Evolutionary conservation across 345 rosid genomes (phyloP).

Genomic region (Iberis pinnata): DNA sequence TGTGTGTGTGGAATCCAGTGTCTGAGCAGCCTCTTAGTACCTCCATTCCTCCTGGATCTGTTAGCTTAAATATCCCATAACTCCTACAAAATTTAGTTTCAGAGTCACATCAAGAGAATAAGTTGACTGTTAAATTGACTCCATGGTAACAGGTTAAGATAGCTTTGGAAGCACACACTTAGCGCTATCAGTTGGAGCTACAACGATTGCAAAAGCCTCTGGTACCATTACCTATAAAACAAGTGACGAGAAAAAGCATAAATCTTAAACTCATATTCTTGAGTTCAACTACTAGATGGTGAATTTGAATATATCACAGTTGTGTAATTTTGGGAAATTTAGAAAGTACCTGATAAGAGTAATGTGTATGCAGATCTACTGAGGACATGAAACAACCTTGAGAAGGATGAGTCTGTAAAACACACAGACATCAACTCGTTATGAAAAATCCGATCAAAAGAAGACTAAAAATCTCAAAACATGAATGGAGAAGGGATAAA

Average conservation of each 20-base stretch:
- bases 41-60: constrained; percentile 73
- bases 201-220: constrained; percentile 83
- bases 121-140: too few species aligned
- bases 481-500: constrained; percentile 16
- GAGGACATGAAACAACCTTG: constrained; percentile 95
- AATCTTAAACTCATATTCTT: too few species aligned
- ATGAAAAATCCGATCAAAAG: not conserved
- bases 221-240: constrained; percentile 66
- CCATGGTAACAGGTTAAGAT: not conserved
- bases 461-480: not conserved
- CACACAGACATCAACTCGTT: not conserved
- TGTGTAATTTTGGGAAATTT: too few species aligned
- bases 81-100: constrained; percentile 34
- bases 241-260: not conserved
- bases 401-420: constrained; percentile 88
- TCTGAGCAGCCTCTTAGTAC: constrained; percentile 58
- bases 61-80: constrained; percentile 61
- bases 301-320: too few species aligned
- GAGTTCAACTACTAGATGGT: too few species aligned
- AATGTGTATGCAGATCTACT: constrained; percentile 85
- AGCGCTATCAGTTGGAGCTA: constrained; percentile 85
- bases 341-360: constrained; percentile 32
- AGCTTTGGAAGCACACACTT: constrained; percentile 36
- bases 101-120: not conserved
- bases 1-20: constrained; percentile 65